These are phyloP conservation scores for Macrocystidia cucumis DNA, from an alignment of 1,284 basidiomycete genomes.

Conservation along the genomic window DNA sequence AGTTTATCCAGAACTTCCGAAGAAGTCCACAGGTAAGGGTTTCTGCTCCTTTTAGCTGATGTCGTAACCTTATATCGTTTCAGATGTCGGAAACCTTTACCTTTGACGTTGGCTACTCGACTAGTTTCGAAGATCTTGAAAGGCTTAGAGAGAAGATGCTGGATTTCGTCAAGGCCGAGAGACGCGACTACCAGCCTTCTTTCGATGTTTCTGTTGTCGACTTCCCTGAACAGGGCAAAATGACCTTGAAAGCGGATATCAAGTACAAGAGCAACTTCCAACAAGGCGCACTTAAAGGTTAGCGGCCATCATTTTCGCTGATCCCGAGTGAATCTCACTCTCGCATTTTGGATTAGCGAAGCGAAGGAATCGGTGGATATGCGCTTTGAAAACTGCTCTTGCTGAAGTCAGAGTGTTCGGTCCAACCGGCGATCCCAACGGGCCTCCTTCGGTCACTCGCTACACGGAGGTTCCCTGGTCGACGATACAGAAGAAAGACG, in stretches of 20 bases:
- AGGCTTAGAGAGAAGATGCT: conserved; percentile 77
- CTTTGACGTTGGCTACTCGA: conserved; percentile 78
- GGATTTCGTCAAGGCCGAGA: conserved; percentile 63
- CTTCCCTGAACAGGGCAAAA: conserved; percentile 77
- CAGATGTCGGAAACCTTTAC: conserved; percentile 73
- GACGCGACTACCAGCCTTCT: conserved; percentile 64
- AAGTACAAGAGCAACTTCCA: conserved; percentile 91
- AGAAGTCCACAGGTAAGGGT: conserved; percentile 52
- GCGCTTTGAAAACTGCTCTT: conserved; percentile 73
- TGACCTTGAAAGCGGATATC: conserved; percentile 78
- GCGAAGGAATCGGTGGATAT: conserved; percentile 89
- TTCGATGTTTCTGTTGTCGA: conserved; percentile 73
- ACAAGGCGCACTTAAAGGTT: conserved; percentile 71
- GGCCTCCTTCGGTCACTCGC: conserved; percentile 41
- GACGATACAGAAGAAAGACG: conserved; percentile 40
- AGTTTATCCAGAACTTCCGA: conserved; percentile 70
- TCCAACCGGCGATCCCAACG: conserved; percentile 59
- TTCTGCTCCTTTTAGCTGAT: conserved; percentile 3
- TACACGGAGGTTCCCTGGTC: conserved; percentile 75
- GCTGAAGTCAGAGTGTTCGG: conserved; percentile 72
- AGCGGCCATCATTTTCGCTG: conserved; percentile 7
- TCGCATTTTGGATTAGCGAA: conserved; percentile 33
- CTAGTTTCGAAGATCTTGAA: conserved; percentile 81
- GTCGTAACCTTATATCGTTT: conserved; percentile 3
- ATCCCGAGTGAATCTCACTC: conserved; percentile 2